Base-by-base conservation (phyloP, 495 filamentous ascomycete genomes). In the Podospora anserina region DNA sequence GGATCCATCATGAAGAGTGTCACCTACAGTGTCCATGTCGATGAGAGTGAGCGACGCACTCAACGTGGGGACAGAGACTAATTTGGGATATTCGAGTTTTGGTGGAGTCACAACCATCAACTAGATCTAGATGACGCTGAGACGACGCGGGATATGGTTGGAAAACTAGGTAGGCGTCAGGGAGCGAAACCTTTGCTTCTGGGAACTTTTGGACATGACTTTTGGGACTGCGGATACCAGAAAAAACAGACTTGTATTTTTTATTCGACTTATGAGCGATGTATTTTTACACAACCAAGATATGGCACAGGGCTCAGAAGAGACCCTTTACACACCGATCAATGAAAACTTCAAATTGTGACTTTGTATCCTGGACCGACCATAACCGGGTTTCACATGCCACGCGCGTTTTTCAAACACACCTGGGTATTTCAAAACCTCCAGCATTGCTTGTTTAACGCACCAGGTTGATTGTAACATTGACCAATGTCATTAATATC, bases 1-100 rank as follows among this genome's bases (percentile, higher is more conserved):
- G 74, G 76, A 5, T 72, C 77, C 3, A 84, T 84, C 60, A 74
- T 82, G 58, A 81, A 81, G 78, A 82, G 80, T 2, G 77, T 83
- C n/a, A 82, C 82, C 61, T 82, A 82, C 61, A 77, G 75, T 16
- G 81, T 83, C 1, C 76, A 73, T 0, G 72, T 79, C 23, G 82
- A 83, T 32, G 62, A 32, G 5, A 20, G 44, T 16, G 28, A 44
- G 15, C 27, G 16, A 28, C n/a, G 28, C 6, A 19, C 5, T 11
- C 39, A 16, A 11, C 39, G 15, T 11, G 39, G 39, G 39, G 39
- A 49, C 6, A 49, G 39, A 11, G 39, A 49, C 39, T 49, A 49
- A 49, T 49, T 13, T 49, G 7, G 9, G 39, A 16, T 11, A 49
- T 16, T 9, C 39, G 15, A 11, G 23, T 1, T 23, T 23, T 23